Evolutionary conservation across 1,139 yeast genomes (phyloP).

Genomic region (Scheffersomyces lignicola): DNA sequence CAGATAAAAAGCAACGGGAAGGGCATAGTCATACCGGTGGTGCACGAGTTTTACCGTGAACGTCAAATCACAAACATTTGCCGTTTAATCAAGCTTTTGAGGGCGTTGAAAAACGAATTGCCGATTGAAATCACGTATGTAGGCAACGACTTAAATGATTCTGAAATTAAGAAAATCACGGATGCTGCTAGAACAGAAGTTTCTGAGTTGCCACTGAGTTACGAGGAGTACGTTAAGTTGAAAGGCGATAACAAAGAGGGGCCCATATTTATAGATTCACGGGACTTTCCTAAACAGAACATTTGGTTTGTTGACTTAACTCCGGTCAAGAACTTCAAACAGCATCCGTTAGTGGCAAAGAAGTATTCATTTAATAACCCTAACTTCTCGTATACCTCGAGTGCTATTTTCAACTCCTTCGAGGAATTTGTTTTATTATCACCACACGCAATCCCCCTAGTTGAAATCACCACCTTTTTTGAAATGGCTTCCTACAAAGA

Average conservation of each 20-base stretch:
- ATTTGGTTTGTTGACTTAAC: slow-evolving; percentile 30
- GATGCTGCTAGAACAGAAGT: slow-evolving; percentile 21
- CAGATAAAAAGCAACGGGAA: slow-evolving; percentile 21
- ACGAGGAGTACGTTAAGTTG: slow-evolving; percentile 9
- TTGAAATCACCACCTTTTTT: slow-evolving; percentile 18
- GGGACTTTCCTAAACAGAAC: slow-evolving; percentile 25
- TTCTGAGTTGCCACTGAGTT: slow-evolving; percentile 14
- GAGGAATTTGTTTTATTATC: slow-evolving; percentile 28
- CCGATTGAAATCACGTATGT: slow-evolving; percentile 31
- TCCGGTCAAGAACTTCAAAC: slow-evolving; percentile 13
- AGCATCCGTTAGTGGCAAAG: slow-evolving; percentile 16
- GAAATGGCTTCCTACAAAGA: slow-evolving; percentile 18
- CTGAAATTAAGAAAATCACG: slow-evolving; percentile 20
- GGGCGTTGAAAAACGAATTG: slow-evolving; percentile 25
- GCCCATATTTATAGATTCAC: too few relatives aligned
- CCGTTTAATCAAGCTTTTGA: slow-evolving; percentile 26
- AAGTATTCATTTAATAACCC: slow-evolving; percentile 14
- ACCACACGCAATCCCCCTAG: slow-evolving; percentile 28
- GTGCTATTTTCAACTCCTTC: slow-evolving; percentile 33
- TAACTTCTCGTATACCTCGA: slow-evolving; percentile 20
- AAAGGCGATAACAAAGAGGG: too few relatives aligned
- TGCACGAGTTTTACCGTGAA: slow-evolving; percentile 16
- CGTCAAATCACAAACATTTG: slow-evolving; percentile 20
- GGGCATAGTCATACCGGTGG: slow-evolving; percentile 38
- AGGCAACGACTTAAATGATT: slow-evolving; percentile 14